Base-by-base conservation (phyloP, 306 rosid species). In the Argentina anserina region DNA sequence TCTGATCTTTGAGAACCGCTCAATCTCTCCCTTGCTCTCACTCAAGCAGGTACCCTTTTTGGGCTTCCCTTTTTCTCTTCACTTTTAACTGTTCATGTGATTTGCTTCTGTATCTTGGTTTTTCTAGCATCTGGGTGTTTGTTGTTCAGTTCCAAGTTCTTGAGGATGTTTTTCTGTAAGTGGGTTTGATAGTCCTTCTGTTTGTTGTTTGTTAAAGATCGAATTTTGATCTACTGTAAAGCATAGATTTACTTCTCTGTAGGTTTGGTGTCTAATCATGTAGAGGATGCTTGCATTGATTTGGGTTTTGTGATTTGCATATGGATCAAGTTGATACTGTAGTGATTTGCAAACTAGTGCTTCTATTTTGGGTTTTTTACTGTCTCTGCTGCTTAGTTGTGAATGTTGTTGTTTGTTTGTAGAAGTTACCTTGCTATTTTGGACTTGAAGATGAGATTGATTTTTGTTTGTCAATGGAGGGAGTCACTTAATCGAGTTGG, bases 121-220 rank as follows among this genome's bases (percentile, higher is more conserved):
- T 82, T 78, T 82, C 61, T 71, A 75, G 80, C 86, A 69, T 79
- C 80, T 70, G 76, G 72, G 79, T 76, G 61, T 76, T 75, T 65
- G 71, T 69, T 75, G 81, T 64, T 60, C 74, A 52, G 1, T 9
- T 52, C 59, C 13, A 28, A 52, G 21, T 9, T 52, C 59, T 9
- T 52, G 13, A 25, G 73, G 75, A 31, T 67, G 69, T 74, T 59
- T 21, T 52, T 28, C 13, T 46, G 47, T 25, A 6, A 18, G 31
- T 39, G n/a, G 40, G 45, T 58, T 69, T 50, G 21, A 17, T 53
- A 0, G 12, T 18, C 15, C 56, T 45, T 31, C 46, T 45, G 40
- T 18, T 39, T 25, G 20, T 59, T 58, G 67, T 58, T 28, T 41
- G 1, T 6, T 15, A 46, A 63, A 11, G 20, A 3, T 33, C 23